These are phyloP conservation scores for Fraxinus sp. DNA, from an alignment of 305 asterid species.

Conservation along the genomic window DNA sequence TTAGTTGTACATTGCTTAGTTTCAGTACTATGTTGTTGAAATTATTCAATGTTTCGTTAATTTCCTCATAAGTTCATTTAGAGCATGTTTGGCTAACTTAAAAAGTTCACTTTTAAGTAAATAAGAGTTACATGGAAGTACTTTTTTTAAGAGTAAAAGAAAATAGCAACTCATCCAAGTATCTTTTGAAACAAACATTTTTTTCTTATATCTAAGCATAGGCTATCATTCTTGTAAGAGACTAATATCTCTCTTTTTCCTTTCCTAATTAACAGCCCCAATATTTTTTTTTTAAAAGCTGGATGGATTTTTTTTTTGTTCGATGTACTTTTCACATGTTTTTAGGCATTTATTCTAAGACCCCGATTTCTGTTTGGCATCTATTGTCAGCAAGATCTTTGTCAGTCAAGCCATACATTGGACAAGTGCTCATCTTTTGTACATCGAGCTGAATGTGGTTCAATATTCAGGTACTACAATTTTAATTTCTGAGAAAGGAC, in stretches of 20 bases:
- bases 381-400: not conserved
- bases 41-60: not conserved
- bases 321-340: not conserved
- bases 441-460: too few species aligned
- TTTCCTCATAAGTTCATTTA: not conserved
- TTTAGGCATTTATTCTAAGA: not conserved
- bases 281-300: not conserved
- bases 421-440: not conserved
- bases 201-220: not conserved
- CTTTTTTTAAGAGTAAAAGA: not conserved
- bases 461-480: too few species aligned
- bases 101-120: not conserved
- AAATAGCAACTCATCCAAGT: not conserved
- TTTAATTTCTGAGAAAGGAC: not conserved
- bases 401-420: not conserved
- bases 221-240: not conserved
- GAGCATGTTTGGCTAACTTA: not conserved
- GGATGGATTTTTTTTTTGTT: not conserved
- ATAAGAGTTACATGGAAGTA: not conserved
- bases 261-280: not conserved
- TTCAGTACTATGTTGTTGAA: not conserved
- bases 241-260: not conserved
- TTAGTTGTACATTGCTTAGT: constrained; percentile 22
- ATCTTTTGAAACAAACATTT: not conserved
- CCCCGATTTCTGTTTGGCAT: not conserved